Evolutionary conservation across 495 filamentous ascomycete genomes (phyloP), one percentile per base, ranked within the genome.

Genomic region (Friedmanniomyces endolithicus): DNA sequence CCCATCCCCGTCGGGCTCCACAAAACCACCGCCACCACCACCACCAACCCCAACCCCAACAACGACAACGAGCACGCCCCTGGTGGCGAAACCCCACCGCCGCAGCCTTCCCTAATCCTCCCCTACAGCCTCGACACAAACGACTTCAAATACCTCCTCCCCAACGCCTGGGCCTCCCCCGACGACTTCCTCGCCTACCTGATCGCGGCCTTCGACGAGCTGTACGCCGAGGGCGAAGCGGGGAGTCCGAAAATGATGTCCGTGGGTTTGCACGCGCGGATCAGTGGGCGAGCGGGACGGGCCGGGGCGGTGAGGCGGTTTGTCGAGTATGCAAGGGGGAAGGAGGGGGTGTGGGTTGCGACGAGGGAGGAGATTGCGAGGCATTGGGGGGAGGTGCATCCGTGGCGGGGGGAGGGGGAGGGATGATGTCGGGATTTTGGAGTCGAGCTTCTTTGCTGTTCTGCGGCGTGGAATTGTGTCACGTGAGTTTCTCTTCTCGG

Each of bases 191-290:
- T 39, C 6, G 9, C 23, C 11, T 52, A 52, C 49, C 35, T 52
- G 2, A 40, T 39, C 16, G 49, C 6, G 2, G 49, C 49, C 19
- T 52, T 52, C 24, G 49, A 52, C 33, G 49, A 52, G 49, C 35
- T 52, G 33, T 52, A 52, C 31, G 49, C 49, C 11, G 49, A 52
- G 24, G 49, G 49, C 14, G 19, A 41, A 24, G 49, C 11, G 20
- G 49, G 49, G 6, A 41, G 35, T 24, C 49, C 49, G 22, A 52
- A 52, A 33, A 52, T 52, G 49, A 52, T 52, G 49, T 39, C 33
- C 3, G 40, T 52, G 1, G 49, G 49, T 3, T 20, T 52, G 16
- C 49, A 52, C 31, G 49, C 49, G 11, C 31, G 49, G 11, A 52
- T 52, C 35, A 52, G 49, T 17, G 49, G 49, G 2, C 49, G 49